These are phyloP conservation scores for Multifurca ochricompacta DNA, from an alignment of 768 basidiomycete species.

Conservation along the genomic window DNA sequence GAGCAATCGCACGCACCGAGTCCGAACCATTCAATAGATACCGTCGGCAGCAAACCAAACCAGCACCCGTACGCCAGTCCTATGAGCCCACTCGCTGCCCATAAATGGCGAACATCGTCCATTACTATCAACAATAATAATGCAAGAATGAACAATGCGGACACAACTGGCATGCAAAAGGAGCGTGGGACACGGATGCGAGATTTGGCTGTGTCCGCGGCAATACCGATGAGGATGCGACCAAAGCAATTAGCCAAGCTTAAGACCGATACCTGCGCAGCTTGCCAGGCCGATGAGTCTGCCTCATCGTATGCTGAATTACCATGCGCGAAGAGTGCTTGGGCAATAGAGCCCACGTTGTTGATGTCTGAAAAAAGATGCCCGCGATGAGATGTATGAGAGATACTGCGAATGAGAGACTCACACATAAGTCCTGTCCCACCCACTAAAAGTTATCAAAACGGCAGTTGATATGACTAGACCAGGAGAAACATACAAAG, in stretches of 20 bases:
- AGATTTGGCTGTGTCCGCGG: slow-evolving; percentile 57
- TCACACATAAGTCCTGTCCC: slow-evolving; percentile 73
- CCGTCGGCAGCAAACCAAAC: slow-evolving; percentile 68
- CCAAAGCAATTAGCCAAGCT: slow-evolving; percentile 78
- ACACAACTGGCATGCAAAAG: slow-evolving; percentile 60
- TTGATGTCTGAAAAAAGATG: slow-evolving; percentile 53
- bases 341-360: slow-evolving; percentile 75
- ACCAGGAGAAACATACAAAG: slow-evolving; percentile 39
- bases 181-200: slow-evolving; percentile 55
- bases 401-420: slow-evolving; percentile 21
- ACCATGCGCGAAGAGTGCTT: slow-evolving; percentile 55
- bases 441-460: slow-evolving; percentile 38
- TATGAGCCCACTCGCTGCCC: slow-evolving; percentile 49
- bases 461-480: neutral
- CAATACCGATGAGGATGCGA: slow-evolving; percentile 66
- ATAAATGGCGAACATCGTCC: slow-evolving; percentile 52
- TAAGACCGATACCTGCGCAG: slow-evolving; percentile 74
- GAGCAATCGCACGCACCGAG: slow-evolving; percentile 45
- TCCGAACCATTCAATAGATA: slow-evolving; percentile 86
- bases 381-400: slow-evolving; percentile 4
- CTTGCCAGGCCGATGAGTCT: slow-evolving; percentile 68
- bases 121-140: slow-evolving; percentile 54
- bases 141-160: slow-evolving; percentile 60
- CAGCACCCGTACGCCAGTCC: slow-evolving; percentile 67
- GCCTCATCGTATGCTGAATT: slow-evolving; percentile 57